phyloP scores from a whole-genome alignment of 805 yeast species.

The Saccharomycopsis amapae region DNA sequence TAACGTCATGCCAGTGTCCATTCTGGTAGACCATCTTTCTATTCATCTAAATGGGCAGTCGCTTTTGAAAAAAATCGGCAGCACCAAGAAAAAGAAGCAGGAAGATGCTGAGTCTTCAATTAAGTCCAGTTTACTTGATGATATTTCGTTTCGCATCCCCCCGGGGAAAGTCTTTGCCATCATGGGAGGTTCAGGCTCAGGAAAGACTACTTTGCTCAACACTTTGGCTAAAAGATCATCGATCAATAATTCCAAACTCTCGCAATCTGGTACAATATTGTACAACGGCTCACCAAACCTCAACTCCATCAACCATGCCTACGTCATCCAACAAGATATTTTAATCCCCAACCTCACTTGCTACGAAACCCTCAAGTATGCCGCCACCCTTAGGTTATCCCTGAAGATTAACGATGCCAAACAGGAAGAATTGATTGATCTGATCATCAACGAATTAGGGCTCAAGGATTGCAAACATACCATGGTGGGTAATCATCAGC shows the following conservation, averaged over 20 bases:
- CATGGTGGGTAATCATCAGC: slow-evolving; percentile 44
- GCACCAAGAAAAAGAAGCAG: not conserved
- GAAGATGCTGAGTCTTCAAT: not conserved
- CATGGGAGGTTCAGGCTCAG: slow-evolving; percentile 84
- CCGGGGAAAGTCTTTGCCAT: slow-evolving; percentile 66
- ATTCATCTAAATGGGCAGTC: not conserved
- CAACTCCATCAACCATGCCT: slow-evolving; percentile 39
- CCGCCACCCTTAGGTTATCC: slow-evolving; percentile 66
- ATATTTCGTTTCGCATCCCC: slow-evolving; percentile 50
- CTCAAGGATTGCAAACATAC: slow-evolving; percentile 57
- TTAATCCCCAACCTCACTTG: slow-evolving; percentile 67
- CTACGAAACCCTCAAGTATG: slow-evolving; percentile 58
- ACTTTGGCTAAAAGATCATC: slow-evolving; percentile 44
- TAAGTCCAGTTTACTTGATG: slow-evolving; percentile 4
- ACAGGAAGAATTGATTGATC: slow-evolving; percentile 45
- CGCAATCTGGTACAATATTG: slow-evolving; percentile 5
- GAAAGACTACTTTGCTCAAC: slow-evolving; percentile 75
- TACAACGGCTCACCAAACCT: slow-evolving; percentile 6
- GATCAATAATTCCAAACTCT: slow-evolving; percentile 1
- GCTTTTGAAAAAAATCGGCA: not conserved
- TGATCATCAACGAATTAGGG: slow-evolving; percentile 57
- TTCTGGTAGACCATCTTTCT: not conserved
- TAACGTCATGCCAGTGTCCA: slow-evolving; percentile 6
- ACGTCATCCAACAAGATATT: slow-evolving; percentile 70
- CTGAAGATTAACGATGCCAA: slow-evolving; percentile 36